Evolutionary conservation across 768 basidiomycete species (phyloP).

Genomic region (Trametes cingulata): DNA sequence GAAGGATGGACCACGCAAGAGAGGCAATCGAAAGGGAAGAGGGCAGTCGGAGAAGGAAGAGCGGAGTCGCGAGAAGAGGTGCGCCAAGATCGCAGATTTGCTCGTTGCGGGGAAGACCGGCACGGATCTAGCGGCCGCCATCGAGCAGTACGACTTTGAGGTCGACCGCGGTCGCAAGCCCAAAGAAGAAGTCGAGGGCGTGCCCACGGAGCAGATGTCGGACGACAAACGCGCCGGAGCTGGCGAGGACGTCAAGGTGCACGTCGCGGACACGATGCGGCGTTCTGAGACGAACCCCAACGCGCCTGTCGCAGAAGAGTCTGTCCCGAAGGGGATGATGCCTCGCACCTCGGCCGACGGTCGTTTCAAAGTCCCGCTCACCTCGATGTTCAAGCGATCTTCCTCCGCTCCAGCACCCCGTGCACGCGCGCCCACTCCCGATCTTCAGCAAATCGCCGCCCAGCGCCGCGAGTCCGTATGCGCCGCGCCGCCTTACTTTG

Average conservation of each 20-base stretch:
- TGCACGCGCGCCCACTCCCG: constrained; percentile 12
- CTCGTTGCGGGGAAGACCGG: constrained; percentile 70
- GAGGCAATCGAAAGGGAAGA: constrained; percentile 36
- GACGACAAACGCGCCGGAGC: constrained; percentile 6
- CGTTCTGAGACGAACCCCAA: background rate
- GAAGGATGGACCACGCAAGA: constrained; percentile 42
- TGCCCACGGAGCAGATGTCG: constrained; percentile 12
- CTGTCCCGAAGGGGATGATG: constrained; percentile 3
- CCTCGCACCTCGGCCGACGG: constrained; percentile 19
- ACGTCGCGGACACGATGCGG: constrained; percentile 9
- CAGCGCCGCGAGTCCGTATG: constrained; percentile 21
- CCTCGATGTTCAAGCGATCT: constrained; percentile 67
- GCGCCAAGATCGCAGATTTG: constrained; percentile 67
- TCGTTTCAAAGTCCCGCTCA: constrained; percentile 52
- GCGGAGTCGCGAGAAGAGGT: constrained; percentile 57
- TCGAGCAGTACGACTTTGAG: constrained; percentile 58
- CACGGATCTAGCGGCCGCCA: constrained; percentile 56
- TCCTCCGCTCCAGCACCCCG: constrained; percentile 53
- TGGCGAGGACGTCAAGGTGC: constrained; percentile 9
- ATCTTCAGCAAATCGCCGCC: constrained; percentile 6
- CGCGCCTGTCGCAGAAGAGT: background rate
- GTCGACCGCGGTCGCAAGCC: constrained; percentile 28
- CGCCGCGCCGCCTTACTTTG: constrained; percentile 7
- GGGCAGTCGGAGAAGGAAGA: constrained; percentile 40
- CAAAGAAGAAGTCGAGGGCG: constrained; percentile 25